A percentile compares a stretch with the other conserved stretches of the same genome.
These are phyloP conservation scores for Talaromyces sp. DNA, from an alignment of 2,329 filamentous ascomycete genomes.

Conservation along the genomic window DNA sequence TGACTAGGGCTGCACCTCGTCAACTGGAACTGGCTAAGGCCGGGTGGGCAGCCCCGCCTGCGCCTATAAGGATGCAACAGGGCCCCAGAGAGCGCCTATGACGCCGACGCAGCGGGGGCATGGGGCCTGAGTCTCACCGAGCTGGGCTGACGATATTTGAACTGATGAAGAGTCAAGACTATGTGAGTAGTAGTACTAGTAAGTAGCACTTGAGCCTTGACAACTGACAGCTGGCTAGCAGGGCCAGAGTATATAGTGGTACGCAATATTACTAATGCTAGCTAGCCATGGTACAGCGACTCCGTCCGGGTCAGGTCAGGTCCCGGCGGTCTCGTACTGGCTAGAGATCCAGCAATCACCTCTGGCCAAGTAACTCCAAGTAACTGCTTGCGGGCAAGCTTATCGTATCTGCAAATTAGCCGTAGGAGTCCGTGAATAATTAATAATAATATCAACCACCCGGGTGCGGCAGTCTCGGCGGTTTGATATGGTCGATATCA, in stretches of 20 bases:
- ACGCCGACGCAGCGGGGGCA: constrained; percentile 11
- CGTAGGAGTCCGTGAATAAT: background rate
- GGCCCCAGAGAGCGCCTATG: constrained; percentile 3
- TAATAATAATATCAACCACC: background rate
- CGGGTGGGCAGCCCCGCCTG: background rate
- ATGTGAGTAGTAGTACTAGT: too few species aligned
- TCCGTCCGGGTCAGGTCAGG: background rate
- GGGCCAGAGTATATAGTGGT: too few species aligned
- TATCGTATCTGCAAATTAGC: background rate
- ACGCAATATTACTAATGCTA: too few species aligned
- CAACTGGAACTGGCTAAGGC: background rate
- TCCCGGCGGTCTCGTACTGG: background rate
- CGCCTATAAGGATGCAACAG: background rate
- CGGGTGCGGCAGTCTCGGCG: background rate
- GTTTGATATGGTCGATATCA: background rate
- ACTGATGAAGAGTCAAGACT: background rate
- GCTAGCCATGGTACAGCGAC: too few species aligned
- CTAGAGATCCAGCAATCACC: background rate
- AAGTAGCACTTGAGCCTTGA: too few species aligned
- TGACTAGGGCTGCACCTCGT: background rate
- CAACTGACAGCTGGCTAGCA: background rate
- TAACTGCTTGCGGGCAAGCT: background rate
- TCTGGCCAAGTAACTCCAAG: background rate
- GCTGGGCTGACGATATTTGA: background rate
- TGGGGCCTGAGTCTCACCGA: background rate